These are phyloP conservation scores for Suillus americanus DNA, from an alignment of 768 basidiomycete species.

Conservation along the genomic window DNA sequence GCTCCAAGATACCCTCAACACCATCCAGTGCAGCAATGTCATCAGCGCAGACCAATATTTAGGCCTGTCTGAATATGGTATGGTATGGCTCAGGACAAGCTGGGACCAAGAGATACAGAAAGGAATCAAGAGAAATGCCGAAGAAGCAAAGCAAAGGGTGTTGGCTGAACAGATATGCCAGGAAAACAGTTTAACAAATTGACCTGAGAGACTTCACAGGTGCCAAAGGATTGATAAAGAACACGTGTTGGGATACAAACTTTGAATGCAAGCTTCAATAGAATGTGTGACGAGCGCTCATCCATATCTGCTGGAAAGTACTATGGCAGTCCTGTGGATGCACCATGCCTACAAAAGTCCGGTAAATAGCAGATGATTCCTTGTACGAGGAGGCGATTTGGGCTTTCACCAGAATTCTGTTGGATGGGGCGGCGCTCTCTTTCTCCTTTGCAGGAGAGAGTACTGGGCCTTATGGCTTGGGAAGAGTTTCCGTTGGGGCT, in stretches of 20 bases:
- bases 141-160: slow-evolving; percentile 30
- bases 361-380: no score
- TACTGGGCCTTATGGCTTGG: no score
- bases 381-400: no score
- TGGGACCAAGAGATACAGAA: slow-evolving; percentile 47
- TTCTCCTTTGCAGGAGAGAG: no score
- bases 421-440: no score
- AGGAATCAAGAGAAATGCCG: slow-evolving; percentile 37
- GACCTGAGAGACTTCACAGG: slow-evolving; percentile 8
- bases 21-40: slow-evolving; percentile 49
- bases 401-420: no score
- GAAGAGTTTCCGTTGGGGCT: no score
- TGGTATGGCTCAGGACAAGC: slow-evolving; percentile 55
- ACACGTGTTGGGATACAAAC: slow-evolving; percentile 1
- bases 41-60: slow-evolving; percentile 29
- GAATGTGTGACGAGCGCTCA: background rate
- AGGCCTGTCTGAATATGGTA: slow-evolving; percentile 64
- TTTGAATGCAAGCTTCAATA: background rate
- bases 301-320: background rate
- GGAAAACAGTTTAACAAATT: slow-evolving; percentile 17
- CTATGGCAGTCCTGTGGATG: no score
- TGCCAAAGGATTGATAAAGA: background rate
- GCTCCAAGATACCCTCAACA: slow-evolving; percentile 95
- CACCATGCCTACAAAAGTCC: no score
- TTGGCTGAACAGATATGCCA: slow-evolving; percentile 20